Conservation (phyloP, 139 green algal genomes). For the Chlorella sp. region DNA sequence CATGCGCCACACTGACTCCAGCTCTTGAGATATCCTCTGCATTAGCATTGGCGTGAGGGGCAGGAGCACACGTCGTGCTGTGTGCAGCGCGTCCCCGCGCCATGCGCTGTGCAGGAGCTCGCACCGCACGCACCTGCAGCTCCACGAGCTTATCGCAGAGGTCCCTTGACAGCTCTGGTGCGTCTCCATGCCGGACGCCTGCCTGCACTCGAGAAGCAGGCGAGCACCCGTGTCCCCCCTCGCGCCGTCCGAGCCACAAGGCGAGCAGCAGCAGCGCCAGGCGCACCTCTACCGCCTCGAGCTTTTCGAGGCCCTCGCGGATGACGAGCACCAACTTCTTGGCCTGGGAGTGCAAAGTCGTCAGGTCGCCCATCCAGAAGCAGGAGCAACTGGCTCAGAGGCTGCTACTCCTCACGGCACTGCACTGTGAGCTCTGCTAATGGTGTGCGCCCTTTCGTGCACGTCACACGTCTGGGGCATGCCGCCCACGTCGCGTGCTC, state of each 20-base stretch:
- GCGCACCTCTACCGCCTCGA: conserved; percentile 46
- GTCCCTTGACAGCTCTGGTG: conserved; percentile 28
- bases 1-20: conserved; percentile 84
- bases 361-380: conserved; percentile 57
- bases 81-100: no score
- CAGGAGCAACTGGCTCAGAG: not conserved
- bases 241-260: no score
- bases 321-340: conserved; percentile 51
- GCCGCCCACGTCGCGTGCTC: not conserved
- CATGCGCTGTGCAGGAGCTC: no score
- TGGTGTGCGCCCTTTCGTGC: no score
- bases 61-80: no score
- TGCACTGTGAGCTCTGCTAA: no score
- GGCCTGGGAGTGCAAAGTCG: conserved; percentile 52
- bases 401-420: no score
- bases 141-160: conserved; percentile 52
- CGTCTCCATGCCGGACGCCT: conserved; percentile 10
- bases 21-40: conserved; percentile 25
- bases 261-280: no score
- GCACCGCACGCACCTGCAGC: conserved; percentile 44
- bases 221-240: no score
- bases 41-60: no score
- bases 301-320: conserved; percentile 54
- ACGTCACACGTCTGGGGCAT: not conserved
- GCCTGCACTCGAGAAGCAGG: conserved; percentile 5